Base-by-base conservation (phyloP, 2,329 filamentous ascomycete genomes). In the Scleromitrula shiraiana region DNA sequence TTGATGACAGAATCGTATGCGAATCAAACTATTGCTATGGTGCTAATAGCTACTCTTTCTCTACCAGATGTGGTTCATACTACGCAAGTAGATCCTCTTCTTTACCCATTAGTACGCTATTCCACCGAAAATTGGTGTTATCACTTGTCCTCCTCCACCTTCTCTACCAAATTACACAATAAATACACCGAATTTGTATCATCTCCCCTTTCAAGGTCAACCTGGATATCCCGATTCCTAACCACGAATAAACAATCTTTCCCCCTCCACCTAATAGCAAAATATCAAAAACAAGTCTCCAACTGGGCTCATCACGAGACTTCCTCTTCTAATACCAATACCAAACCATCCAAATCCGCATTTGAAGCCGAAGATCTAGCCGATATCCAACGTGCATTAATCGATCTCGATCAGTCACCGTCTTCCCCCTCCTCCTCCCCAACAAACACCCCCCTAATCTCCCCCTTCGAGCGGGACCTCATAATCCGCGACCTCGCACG, bases 81-180 rank as follows among this genome's bases (percentile, higher is more conserved):
- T 9, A 22, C 26, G 5, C 4, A 15, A 4, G 30, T 47, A 9
- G 38, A 47, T 29, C n/a, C 32, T 12, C 9, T 47, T 27, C 22
- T 27, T 22, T 47, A 41, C 20, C 45, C 45, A 15, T 7, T 47
- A 1, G 23, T 26, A 7, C 41, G 9, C 27, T 47, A 47, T 19
- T 38, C 45, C 7, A 47, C 45, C 2, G 45, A 47, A 8, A 47
- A 36, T 5, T 47, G 45, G 45, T 47, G 45, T 14, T 27, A 47
- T 6, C 45, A 47, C 35, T 10, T 47, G 22, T 41, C 45, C 1
- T 47, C 38, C 8, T 29, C 45, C 6, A 33, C 38, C 6, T 47
- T 41, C 26, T 15, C 22, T 10, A 22, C 24, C 4, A 19, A 22
- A 5, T 10, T 47, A 12, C 23, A 29, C 9, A 27, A 42, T 3